Conservation (phyloP, 345 rosid genomes). For the Abelmoschus esculentus region DNA sequence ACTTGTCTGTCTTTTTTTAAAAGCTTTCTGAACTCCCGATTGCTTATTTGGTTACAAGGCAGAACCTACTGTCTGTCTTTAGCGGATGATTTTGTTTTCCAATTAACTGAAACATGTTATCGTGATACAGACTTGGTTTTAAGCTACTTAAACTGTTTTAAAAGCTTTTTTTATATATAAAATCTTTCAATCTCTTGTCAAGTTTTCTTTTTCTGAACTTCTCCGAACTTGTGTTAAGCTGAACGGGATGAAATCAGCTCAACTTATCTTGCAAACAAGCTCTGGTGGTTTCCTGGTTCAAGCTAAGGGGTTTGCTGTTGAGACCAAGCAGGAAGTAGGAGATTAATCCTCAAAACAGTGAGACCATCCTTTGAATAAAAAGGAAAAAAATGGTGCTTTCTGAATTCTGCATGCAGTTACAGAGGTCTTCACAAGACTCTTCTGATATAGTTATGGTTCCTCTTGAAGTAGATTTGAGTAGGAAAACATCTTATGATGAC, state of each 20-base stretch:
- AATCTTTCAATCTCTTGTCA: neutral
- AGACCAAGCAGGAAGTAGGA: conserved; percentile 52
- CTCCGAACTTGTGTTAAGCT: neutral
- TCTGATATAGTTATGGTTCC: conserved; percentile 49
- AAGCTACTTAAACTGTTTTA: neutral
- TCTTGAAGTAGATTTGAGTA: conserved; percentile 39
- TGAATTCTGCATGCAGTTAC: conserved; percentile 43
- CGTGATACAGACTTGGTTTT: neutral
- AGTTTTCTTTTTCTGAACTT: neutral
- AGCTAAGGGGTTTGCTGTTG: conserved; percentile 49
- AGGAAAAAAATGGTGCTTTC: conserved; percentile 40
- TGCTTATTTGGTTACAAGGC: neutral
- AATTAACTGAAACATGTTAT: neutral
- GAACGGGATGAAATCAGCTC: conserved; percentile 23
- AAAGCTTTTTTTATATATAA: neutral
- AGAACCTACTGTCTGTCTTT: neutral
- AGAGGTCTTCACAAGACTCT: conserved; percentile 35
- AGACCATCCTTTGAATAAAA: conserved; percentile 32
- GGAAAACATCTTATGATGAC: conserved; percentile 23
- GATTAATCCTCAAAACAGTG: conserved; percentile 32
- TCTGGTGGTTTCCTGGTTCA: conserved; percentile 62
- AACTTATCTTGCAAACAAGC: conserved; percentile 54
- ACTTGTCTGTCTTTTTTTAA: too few relatives aligned
- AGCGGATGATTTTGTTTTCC: neutral
- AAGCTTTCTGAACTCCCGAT: neutral